Conservation (phyloP, 495 filamentous ascomycete species). For the Hypoxylon subgilvum region DNA sequence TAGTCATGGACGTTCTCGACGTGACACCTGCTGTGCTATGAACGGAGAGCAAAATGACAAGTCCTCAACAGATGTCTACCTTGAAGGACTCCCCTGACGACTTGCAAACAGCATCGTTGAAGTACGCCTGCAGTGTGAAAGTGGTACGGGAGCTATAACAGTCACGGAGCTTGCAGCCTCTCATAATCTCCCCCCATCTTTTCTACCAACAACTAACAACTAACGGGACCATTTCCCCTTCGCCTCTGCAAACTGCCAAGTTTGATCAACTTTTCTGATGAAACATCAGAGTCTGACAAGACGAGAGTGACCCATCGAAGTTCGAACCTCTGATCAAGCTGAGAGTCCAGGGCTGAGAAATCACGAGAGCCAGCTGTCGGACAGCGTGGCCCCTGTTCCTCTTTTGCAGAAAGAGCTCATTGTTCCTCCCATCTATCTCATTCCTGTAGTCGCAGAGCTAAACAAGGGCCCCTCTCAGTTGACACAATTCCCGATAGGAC, state of each 20-base stretch:
- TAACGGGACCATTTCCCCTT: constrained; percentile 19
- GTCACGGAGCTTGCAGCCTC: constrained; percentile 41
- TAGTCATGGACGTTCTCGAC: constrained; percentile 32
- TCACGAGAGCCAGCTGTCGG: constrained; percentile 21
- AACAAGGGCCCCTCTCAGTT: constrained; percentile 35
- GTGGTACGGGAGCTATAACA: constrained; percentile 45
- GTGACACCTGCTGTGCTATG: constrained; percentile 39
- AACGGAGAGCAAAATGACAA: constrained; percentile 30
- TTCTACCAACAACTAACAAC: constrained; percentile 7
- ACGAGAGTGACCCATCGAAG: constrained; percentile 36
- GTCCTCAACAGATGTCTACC: constrained; percentile 27
- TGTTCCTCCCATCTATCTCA: constrained; percentile 27
- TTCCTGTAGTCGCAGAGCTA: constrained; percentile 33
- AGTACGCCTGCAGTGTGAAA: constrained; percentile 34
- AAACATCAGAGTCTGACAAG: constrained; percentile 45
- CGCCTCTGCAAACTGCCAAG: constrained; percentile 34
- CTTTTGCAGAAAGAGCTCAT: constrained; percentile 22
- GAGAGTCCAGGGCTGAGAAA: constrained; percentile 24
- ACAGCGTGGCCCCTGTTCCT: constrained; percentile 32
- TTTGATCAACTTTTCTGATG: constrained; percentile 36
- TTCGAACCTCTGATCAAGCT: constrained; percentile 31
- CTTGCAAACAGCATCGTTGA: constrained; percentile 31
- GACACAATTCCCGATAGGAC: constrained; percentile 38
- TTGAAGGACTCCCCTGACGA: constrained; percentile 10
- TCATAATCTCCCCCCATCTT: constrained; percentile 27